Conservation (phyloP, 768 basidiomycete species). For the Tubosaeta sp. region DNA sequence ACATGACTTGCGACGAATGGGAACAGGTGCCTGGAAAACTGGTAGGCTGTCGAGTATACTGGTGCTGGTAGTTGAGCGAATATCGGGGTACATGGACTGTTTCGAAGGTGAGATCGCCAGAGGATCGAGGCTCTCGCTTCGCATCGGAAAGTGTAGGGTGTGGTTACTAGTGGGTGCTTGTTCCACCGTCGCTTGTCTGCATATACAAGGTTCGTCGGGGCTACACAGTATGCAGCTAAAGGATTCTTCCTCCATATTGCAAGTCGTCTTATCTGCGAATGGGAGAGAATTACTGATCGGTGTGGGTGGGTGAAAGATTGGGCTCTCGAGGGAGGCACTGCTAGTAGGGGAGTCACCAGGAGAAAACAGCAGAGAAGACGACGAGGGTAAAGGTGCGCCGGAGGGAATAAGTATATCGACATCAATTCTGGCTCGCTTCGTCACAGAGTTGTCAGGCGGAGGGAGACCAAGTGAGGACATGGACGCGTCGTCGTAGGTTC, state of each 20-base stretch:
- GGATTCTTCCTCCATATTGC: conserved; percentile 25
- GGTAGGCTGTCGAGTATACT: conserved; percentile 77
- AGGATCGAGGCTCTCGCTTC: conserved; percentile 8
- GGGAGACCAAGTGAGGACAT: conserved; percentile 25
- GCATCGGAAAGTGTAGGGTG: conserved; percentile 10
- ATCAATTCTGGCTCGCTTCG: conserved; percentile 38
- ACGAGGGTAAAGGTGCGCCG: conserved; percentile 30
- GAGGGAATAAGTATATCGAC: conserved; percentile 18
- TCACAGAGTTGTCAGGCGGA: conserved; percentile 19
- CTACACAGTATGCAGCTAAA: conserved; percentile 69
- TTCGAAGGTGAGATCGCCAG: conserved; percentile 18
- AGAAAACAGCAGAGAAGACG: conserved; percentile 50
- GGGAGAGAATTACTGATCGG: conserved; percentile 33
- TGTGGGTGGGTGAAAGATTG: conserved; percentile 27
- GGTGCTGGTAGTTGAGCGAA: conserved; percentile 27
- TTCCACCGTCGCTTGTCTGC: conserved; percentile 60
- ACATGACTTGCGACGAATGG: conserved; percentile 58
- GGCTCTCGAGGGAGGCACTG: conserved; percentile 30
- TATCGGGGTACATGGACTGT: conserved; percentile 25
- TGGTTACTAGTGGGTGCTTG: conserved; percentile 30
- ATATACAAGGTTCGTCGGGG: conserved; percentile 68
- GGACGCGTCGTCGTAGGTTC: conserved; percentile 52
- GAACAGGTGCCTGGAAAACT: conserved; percentile 77
- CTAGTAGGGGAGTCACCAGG: conserved; percentile 36
- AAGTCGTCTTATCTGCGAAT: conserved; percentile 28